These are phyloP conservation scores for Oenanthe sinensis DNA, from an alignment of 129 eudicot genomes.

Conservation along the genomic window DNA sequence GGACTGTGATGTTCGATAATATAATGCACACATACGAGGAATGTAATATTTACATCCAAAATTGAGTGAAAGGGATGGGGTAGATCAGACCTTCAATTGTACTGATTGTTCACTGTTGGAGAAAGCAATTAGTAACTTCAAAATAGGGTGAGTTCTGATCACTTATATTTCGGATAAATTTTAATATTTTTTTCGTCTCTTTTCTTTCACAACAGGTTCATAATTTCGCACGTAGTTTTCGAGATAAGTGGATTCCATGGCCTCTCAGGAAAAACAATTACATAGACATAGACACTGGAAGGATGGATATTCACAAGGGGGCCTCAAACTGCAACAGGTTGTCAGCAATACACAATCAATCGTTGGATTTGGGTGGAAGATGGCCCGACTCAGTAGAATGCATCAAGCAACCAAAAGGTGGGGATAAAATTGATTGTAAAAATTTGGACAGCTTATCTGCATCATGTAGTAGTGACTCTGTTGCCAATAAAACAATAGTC, in stretches of 20 bases:
- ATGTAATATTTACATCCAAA: not conserved
- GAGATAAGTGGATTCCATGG: conserved; percentile 72
- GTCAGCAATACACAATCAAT: conserved; percentile 21
- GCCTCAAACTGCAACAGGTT: conserved; percentile 23
- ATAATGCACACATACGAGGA: not conserved
- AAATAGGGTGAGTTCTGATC: not conserved
- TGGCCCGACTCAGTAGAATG: conserved; percentile 29
- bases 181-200: not conserved
- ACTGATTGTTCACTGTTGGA: not conserved
- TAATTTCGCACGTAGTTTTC: conserved; percentile 76
- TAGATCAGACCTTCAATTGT: not conserved
- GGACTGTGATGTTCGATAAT: not conserved
- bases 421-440: not conserved
- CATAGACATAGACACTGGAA: conserved; percentile 39
- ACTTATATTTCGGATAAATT: not conserved
- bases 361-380: conserved; percentile 22
- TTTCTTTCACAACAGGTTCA: conserved; percentile 52
- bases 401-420: conserved; percentile 16
- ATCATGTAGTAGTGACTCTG: conserved; percentile 19
- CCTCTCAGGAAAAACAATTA: conserved; percentile 32
- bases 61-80: not conserved
- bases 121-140: not conserved
- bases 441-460: conserved; percentile 21
- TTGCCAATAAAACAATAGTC: conserved; percentile 23
- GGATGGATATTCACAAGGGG: conserved; percentile 29